Base-by-base conservation (phyloP, 2,329 filamentous ascomycete genomes). In the Aspergillus sp. region DNA sequence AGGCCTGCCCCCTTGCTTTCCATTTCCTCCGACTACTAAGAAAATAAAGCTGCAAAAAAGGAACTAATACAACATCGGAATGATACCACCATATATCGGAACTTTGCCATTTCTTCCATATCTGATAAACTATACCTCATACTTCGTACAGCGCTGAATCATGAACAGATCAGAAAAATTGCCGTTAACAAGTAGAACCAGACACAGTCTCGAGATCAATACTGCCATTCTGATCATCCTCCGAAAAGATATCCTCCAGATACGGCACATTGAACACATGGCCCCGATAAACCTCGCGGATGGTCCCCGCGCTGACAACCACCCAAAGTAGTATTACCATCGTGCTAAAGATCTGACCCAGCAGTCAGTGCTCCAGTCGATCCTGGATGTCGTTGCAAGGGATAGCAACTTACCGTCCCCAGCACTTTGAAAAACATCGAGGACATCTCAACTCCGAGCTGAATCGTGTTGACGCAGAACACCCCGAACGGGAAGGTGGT, bases 401-500 rank as follows among this genome's bases (percentile, higher is more conserved):
- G 4, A 36, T 3, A 22, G 20, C 7, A 26, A 67, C 68, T 26
- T 65, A 76, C 70, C 14, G 82, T 85, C 6, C 84, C 83, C 3
- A 86, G 65, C 0, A 86, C 77, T 36, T 74, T 75, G 67, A 86
- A 86, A 67, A 87, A 85, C 12, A 69, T 55, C 39, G 80, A 84
- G 0, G 82, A 80, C 59, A 86, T 75, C 57, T 84, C 80, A 24
- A 77, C 71, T 0, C 80, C 82, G 29, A 75, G 55, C 29, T 69
- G 68, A n/a, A 71, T 69, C 3, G 73, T 74, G 54, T 67, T 76
- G 18, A 80, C 70, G 0, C 83, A 77, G 67, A 81, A 85, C 0
- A 85, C 83, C 1, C 84, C 84, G 0, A 84, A 64, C 0, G 83
- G 84, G 61, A 86, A 86, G 0, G 80, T 83, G 56, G 85, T 85